Base-by-base conservation (phyloP, 139 green algal species). In the Prasinococcaceae sp. region DNA sequence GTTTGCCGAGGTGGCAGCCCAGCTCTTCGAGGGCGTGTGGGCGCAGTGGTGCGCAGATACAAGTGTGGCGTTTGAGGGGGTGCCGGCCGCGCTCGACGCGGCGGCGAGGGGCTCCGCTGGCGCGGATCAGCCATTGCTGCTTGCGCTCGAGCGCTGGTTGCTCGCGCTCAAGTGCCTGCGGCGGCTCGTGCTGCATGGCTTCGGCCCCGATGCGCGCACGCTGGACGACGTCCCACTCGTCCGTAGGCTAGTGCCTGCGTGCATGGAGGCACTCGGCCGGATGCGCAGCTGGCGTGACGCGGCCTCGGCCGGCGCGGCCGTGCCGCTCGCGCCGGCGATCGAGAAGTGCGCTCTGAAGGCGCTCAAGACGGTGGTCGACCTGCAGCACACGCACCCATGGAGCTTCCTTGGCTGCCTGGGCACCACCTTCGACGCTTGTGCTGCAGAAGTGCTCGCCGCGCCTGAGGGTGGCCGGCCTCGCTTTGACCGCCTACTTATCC, bases 81-180 rank as follows among this genome's bases (percentile, higher is more conserved):
- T 93, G 23, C 68, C 73, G 16, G 44, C 43, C 10, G 57, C 68
- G 1, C 54, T 83, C 25, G 30, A 56, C n/a, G 47, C 20, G 24
- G 43, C 40, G 19, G 25, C 32, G 32, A 10, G 32, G 32, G 32
- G 32, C 9, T n/a, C n/a, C n/a, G n/a, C 25, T 22, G 22, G 30
- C 10, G 30, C 19, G 26, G 33, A 52, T 19, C 65, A 75, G 47
- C 22, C 50, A 23, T 47, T 77, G 53, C 67, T 80, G 32, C 59
- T 70, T 46, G 6, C 19, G 28, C 55, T 30, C 61, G 81, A 94
- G 60, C 72, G 85, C n/a, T 94, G 85, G 86, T 63, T 90, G 53
- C 72, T 94, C 58, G 59, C 79, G 61, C 71, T 92, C 30, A 94
- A 93, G 71, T 69, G 73, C 3, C 29, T 94, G 50, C 75, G 78